Conservation (phyloP, 192 early-diverging fungal genomes). For the Coemansia sp. region DNA sequence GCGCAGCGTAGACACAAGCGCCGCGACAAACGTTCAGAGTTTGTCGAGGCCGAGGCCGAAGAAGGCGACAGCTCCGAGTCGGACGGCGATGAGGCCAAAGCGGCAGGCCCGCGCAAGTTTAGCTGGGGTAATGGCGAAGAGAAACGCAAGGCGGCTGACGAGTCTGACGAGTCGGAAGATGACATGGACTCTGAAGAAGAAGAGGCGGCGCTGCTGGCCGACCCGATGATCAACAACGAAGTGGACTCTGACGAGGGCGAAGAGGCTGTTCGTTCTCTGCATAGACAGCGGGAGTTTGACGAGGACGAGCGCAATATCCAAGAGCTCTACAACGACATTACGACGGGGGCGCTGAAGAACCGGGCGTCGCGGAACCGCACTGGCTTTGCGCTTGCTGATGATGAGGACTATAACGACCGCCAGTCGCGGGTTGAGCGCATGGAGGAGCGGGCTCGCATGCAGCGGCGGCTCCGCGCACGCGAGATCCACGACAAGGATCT, state of each 20-base stretch:
- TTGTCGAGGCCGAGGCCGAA: constrained; percentile 51
- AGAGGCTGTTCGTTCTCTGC: constrained; percentile 31
- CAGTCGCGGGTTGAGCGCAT: constrained; percentile 42
- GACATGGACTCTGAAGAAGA: constrained; percentile 46
- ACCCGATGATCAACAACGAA: constrained; percentile 43
- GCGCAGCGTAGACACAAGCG: background rate
- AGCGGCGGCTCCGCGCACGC: constrained; percentile 12
- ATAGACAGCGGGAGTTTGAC: constrained; percentile 32
- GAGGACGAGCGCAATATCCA: constrained; percentile 38
- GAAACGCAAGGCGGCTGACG: background rate
- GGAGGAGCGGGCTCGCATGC: constrained; percentile 27
- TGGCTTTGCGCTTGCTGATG: constrained; percentile 22
- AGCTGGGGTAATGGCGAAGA: constrained; percentile 21
- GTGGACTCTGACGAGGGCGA: constrained; percentile 21
- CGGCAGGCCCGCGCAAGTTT: constrained; percentile 20
- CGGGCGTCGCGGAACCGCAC: constrained; percentile 1
- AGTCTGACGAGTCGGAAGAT: constrained; percentile 16
- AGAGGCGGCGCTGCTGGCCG: constrained; percentile 24
- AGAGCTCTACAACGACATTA: constrained; percentile 33
- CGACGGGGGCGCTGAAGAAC: constrained; percentile 28
- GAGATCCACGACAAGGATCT: constrained; percentile 43
- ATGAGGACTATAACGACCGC: constrained; percentile 42
- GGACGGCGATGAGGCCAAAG: constrained; percentile 5
- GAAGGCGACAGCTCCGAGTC: constrained; percentile 42
- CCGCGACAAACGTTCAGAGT: constrained; percentile 25